A percentile compares a stretch with the other conserved stretches of the same genome.
phyloP scores from a whole-genome alignment of 495 filamentous ascomycete genomes.

The Lasiosphaeriaceae sp. region DNA sequence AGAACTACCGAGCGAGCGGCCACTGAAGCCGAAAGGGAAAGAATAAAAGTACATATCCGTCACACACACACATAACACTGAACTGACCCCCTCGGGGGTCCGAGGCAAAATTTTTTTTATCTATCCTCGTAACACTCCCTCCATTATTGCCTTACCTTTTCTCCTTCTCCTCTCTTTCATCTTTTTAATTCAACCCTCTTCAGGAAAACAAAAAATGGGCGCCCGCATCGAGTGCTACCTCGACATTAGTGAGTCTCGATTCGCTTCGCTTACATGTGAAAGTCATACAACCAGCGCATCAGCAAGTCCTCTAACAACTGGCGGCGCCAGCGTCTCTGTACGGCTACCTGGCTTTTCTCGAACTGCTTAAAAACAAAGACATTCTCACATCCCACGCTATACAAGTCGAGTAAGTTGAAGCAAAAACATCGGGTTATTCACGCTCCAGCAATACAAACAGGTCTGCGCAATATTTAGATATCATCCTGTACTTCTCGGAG shows the following conservation, averaged over 20 bases:
- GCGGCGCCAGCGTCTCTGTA: slow-evolving; percentile 66
- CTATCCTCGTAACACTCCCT: too few species aligned
- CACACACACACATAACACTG: too few species aligned
- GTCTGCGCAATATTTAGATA: slow-evolving; percentile 41
- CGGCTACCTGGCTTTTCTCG: slow-evolving; percentile 59
- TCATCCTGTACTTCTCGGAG: slow-evolving; percentile 70
- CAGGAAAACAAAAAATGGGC: slow-evolving; percentile 42
- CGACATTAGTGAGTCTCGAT: slow-evolving; percentile 17
- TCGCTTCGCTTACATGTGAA: background rate
- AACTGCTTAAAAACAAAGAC: slow-evolving; percentile 52
- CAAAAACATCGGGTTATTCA: too few species aligned
- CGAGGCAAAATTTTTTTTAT: too few species aligned
- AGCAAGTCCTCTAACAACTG: too few species aligned
- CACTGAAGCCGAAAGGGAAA: too few species aligned
- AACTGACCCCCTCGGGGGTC: too few species aligned
- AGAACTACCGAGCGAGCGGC: too few species aligned
- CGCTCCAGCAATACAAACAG: background rate
- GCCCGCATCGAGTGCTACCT: slow-evolving; percentile 61
- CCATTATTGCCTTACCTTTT: too few species aligned
- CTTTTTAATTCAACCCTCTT: too few species aligned
- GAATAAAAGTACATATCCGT: too few species aligned
- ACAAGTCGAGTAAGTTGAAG: slow-evolving; percentile 60
- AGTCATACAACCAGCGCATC: background rate
- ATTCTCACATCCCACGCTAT: slow-evolving; percentile 54
- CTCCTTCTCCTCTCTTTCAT: too few species aligned